Base-by-base conservation (phyloP, 2,329 filamentous ascomycete species). In the Penicillium psychrosexuale region DNA sequence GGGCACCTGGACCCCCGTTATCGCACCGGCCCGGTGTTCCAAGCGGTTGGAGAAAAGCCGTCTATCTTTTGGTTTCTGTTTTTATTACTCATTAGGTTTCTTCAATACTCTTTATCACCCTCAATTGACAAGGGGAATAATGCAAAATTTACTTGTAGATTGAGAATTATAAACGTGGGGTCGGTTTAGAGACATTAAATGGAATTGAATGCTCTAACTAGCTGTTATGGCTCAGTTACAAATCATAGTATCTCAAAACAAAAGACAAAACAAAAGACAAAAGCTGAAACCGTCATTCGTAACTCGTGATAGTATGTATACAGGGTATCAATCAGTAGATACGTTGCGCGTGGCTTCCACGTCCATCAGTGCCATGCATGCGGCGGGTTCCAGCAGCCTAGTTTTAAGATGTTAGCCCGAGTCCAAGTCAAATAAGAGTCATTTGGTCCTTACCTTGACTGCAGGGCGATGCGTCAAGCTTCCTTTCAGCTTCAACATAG, bases 301-400 rank as follows among this genome's bases (percentile, higher is more conserved):
- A 43, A 39, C 28, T 50, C 47, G 19, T 51, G 24, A 45, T 33
- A 28, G 11, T 43, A 7, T 51, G 11, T 43, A 7, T 51, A 36
- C 47, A 45, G 46, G 39, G 39, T 51, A 50, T 55, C 39, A 56
- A 51, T 49, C 59, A 70, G 38, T 64, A 64, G 46, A 48, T 51
- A 46, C 61, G 61, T 31, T 53, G 54, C 11, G 55, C n/a, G 19
- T 55, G 66, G 40, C 67, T 78, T 55, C 84, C 83, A 36, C 85
- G 82, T 2, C 87, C 87, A 71, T 90, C 88, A 44, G 87, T 90
- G 38, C 88, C 87, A 63, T 84, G 82, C 86, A 90, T 90, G 52
- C 88, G 81, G 56, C 87, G 80, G 47, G 87, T 88, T 28, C 88
- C 88, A 63, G 88, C 87, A 70, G 87, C 88, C 85, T 88, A 53